Evolutionary conservation across 768 basidiomycete species (phyloP), one percentile per base, ranked within the genome.

Genomic region (Trichaptum fuscoviolaceum): DNA sequence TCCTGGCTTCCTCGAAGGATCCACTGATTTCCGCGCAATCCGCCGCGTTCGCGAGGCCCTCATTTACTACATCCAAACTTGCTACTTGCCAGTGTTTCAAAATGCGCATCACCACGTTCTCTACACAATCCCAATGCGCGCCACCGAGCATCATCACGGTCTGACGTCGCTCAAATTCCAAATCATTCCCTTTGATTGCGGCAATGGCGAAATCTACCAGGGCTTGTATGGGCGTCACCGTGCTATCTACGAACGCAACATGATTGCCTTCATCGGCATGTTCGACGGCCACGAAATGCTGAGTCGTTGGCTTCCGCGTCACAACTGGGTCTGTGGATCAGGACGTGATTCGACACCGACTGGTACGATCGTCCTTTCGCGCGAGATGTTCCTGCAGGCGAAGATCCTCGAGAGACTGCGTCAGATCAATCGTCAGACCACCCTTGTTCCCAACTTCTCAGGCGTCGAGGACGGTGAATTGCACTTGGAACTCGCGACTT

Each of bases 381-480:
- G 66, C 63, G 60, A 67, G 24, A 64, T 69, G 35, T 76, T 76
- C 73, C 70, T 76, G 60, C 70, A 75, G 35, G 65, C 70, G 58
- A 70, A 70, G 58, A 69, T 76, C 18, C 68, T 75, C 57, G 35
- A 62, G n/a, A 66, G 72, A 17, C 72, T 76, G 27, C 26, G 66
- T n/a, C 64, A 62, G 18, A 67, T 76, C 65, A 76, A 76, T 64
- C 68, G 66, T 6, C 66, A 64, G 35, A 76, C 75, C 4, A 76
- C 75, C 34, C 64, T 76, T 25, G 70, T 75, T 17, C 69, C 74
- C 35, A 57, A 65, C 52, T 72, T 72, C 59, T 66, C 67, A 35
- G 69, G 70, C 58, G 64, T 74, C 36, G 67, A 68, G 42, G 67
- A 64, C 35, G 72, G 69, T 58, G 63, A 60, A 25, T 68, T 68